Base-by-base conservation (phyloP, 2,329 filamentous ascomycete species). In the Coniochaeta sp. region DNA sequence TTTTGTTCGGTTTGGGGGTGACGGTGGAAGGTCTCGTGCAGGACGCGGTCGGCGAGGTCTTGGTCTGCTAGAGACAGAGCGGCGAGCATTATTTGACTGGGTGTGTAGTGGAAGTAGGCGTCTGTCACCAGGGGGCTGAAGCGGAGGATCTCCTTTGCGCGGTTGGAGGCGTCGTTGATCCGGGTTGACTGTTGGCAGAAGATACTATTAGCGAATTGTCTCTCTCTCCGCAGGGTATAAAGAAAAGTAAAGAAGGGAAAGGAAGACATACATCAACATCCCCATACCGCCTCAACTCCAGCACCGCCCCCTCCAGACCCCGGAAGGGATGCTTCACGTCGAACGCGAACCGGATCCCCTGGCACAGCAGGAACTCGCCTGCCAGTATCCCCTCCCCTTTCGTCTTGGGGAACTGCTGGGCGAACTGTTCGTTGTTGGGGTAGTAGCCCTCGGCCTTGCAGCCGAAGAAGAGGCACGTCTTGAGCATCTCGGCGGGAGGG, bases 21-120 rank as follows among this genome's bases (percentile, higher is more conserved):
- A 26, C 63, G 57, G 27, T 63, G 56, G 51, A 74, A 72, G 2
- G 70, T 68, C 6, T 68, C 63, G 1, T 71, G 67, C 12, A 81
- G 61, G 42, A 82, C 57, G 3, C 68, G 65, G 54, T 81, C 75
- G 3, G 77, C 63, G 28, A 94, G 70, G 0, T 77, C 80, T 35
- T 75, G 70, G 64, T 97, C 92, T 0, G 85, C 88, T 49, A 95
- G 78, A 13, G 86, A 76, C 26, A 96, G 71, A 0, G 91, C 84
- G 0, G 89, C 86, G 54, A 97, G 78, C 84, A 91, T 91, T 65
- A 97, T 95, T 67, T 99, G 94, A 22, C 89, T 87, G 0, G 94
- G 94, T 0, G 92, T 92, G 71, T 89, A 97, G 68, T 96, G 86
- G 70, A 97, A 96, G 71, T 97, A 97, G n/a, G 83, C 91, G 62